phyloP scores from a whole-genome alignment of 192 early-diverging fungal species.

The Mortierella antarctica region DNA sequence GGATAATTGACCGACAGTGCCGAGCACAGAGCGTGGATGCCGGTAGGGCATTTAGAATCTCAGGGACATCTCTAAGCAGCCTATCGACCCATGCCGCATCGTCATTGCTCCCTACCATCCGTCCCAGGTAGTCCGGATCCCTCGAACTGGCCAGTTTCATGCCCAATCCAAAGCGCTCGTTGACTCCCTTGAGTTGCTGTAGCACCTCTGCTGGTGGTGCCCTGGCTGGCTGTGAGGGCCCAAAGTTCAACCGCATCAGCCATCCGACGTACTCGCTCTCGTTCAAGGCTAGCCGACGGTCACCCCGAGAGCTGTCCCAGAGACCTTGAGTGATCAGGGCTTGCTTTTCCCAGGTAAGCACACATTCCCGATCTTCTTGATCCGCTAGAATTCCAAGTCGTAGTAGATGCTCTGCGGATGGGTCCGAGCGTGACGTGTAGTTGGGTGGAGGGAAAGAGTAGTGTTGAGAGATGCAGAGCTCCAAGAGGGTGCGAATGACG shows the following conservation, averaged over 20 bases:
- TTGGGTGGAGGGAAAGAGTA: conserved; percentile 50
- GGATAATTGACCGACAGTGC: conserved; percentile 35
- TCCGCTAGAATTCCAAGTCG: conserved; percentile 28
- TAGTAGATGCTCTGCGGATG: conserved; percentile 39
- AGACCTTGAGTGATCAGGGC: conserved; percentile 14
- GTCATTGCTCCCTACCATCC: conserved; percentile 48
- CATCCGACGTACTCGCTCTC: conserved; percentile 44
- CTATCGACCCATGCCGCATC: conserved; percentile 46
- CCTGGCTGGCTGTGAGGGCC: conserved; percentile 34
- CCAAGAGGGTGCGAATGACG: conserved; percentile 36
- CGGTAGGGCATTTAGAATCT: conserved; percentile 44
- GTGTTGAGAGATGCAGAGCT: conserved; percentile 49
- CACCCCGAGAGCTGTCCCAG: conserved; percentile 27
- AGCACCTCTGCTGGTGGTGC: conserved; percentile 30
- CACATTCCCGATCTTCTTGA: conserved; percentile 34
- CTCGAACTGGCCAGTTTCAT: conserved; percentile 46
- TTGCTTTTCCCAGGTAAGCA: conserved; percentile 40
- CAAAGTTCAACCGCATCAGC: conserved; percentile 44
- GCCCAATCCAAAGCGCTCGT: conserved; percentile 44
- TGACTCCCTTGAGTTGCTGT: conserved; percentile 30
- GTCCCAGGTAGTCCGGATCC: conserved; percentile 42
- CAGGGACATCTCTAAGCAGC: conserved; percentile 40
- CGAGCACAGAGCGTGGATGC: conserved; percentile 46
- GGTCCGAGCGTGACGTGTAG: conserved; percentile 43
- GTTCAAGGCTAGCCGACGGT: background rate